Percentiles rank a stretch among this genome's conserved stretches.
These are phyloP conservation scores for Nitzschia inconspicua DNA, from an alignment of 108 stramenopile species.

Conservation along the genomic window DNA sequence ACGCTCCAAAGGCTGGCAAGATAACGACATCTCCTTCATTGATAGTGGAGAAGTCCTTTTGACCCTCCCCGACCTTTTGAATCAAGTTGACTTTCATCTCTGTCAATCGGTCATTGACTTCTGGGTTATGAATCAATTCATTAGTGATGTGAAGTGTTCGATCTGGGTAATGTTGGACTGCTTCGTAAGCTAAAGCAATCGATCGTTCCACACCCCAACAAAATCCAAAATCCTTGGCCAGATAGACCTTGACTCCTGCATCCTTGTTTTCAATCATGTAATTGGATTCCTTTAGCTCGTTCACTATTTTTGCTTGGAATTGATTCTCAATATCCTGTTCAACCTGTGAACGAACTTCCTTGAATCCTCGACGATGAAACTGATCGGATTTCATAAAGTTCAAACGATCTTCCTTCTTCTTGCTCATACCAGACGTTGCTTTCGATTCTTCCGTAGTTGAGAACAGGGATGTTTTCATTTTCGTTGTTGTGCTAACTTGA, in stretches of 20 bases:
- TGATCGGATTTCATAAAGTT: constrained; percentile 69
- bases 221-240: constrained; percentile 87
- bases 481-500: neutral
- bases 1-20: constrained; percentile 94
- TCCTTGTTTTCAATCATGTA: constrained; percentile 72
- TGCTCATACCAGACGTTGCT: constrained; percentile 9
- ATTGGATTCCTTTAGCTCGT: constrained; percentile 57
- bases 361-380: constrained; percentile 86
- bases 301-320: constrained; percentile 69
- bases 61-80: constrained; percentile 65
- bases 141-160: constrained; percentile 92
- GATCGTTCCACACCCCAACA: constrained; percentile 92
- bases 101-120: constrained; percentile 89
- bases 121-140: constrained; percentile 96
- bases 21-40: constrained; percentile 93
- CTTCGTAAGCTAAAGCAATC: constrained; percentile 93
- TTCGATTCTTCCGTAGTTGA: constrained; percentile 17
- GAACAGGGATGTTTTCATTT: neutral
- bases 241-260: constrained; percentile 75
- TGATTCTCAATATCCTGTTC: constrained; percentile 71
- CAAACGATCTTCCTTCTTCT: constrained; percentile 72
- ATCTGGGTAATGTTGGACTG: constrained; percentile 87
- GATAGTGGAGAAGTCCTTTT: constrained; percentile 78
- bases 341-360: constrained; percentile 74
- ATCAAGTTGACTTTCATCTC: constrained; percentile 91